Percentiles rank a stretch among this genome's conserved stretches.
Conservation (phyloP, 495 filamentous ascomycete genomes). For the Annulohypoxylon bovei region DNA sequence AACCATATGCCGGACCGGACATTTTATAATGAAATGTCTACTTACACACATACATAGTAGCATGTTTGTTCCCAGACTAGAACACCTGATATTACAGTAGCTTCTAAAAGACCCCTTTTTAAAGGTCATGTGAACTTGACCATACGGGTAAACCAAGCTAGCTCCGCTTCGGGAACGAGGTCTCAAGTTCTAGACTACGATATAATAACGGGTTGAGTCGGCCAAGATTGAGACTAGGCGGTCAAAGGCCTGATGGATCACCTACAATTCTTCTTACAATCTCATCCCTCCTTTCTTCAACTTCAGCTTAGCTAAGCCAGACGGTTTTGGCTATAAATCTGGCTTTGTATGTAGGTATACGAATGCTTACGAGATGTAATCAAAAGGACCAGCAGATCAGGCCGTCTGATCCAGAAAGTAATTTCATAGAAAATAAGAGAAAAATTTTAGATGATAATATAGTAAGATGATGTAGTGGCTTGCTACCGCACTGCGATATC, state of each 20-base stretch:
- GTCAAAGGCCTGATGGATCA: constrained; percentile 16
- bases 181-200: neutral
- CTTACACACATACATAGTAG: no score
- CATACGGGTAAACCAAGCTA: constrained; percentile 11
- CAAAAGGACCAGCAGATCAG: constrained; percentile 3
- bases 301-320: neutral
- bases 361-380: neutral
- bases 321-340: neutral
- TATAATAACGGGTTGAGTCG: constrained; percentile 18
- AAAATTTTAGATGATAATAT: constrained; percentile 10
- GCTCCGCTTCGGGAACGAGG: constrained; percentile 2
- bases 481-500: constrained; percentile 25
- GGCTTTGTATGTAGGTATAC: neutral
- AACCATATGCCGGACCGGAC: constrained; percentile 3
- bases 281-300: neutral
- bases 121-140: constrained; percentile 25
- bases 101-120: constrained; percentile 7
- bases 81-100: constrained; percentile 3
- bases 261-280: neutral
- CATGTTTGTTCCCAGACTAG: constrained; percentile 9
- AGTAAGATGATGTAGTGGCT: constrained; percentile 22
- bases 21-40: neutral
- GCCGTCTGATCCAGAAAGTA: constrained; percentile 2
- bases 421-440: neutral
- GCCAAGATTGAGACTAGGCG: constrained; percentile 16